phyloP scores from a whole-genome alignment of 352 stramenopile genomes.

The Globisporangium nodosum region DNA sequence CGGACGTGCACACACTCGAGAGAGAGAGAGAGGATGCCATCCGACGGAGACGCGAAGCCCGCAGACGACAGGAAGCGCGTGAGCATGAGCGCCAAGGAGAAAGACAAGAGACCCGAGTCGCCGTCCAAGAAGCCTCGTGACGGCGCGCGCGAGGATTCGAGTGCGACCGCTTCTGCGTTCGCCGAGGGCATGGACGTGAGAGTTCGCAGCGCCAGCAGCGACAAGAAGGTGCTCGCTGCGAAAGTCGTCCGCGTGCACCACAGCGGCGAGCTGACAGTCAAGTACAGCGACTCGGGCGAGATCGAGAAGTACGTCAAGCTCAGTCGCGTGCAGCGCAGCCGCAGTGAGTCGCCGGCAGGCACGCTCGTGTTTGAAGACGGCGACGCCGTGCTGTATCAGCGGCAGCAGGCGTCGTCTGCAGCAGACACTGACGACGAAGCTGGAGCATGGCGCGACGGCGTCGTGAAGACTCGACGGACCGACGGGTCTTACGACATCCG shows the following conservation, averaged over 20 bases:
- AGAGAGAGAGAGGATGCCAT: conserved; percentile 7
- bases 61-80: conserved; percentile 3
- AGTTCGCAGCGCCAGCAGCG: conserved; percentile 7
- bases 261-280: conserved; percentile 29
- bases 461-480: conserved; percentile 22
- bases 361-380: conserved; percentile 11
- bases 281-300: conserved; percentile 26
- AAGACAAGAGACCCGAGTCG: conserved; percentile 1
- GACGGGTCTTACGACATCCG: conserved; percentile 29
- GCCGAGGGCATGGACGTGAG: conserved; percentile 7
- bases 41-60: conserved; percentile 5
- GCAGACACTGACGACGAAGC: conserved; percentile 7
- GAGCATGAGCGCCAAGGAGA: conserved; percentile 4
- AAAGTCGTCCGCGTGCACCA: conserved; percentile 30
- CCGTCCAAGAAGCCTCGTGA: not conserved
- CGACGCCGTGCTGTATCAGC: conserved; percentile 18
- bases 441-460: conserved; percentile 20
- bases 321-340: conserved; percentile 3
- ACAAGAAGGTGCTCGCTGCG: conserved; percentile 11
- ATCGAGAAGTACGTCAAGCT: conserved; percentile 30
- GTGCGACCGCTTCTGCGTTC: not conserved
- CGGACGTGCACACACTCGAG: not conserved
- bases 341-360: not conserved
- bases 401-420: not conserved
- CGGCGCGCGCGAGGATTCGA: not conserved